These are phyloP conservation scores for Coffea canephora DNA, from an alignment of 257 asterid species.

Conservation along the genomic window DNA sequence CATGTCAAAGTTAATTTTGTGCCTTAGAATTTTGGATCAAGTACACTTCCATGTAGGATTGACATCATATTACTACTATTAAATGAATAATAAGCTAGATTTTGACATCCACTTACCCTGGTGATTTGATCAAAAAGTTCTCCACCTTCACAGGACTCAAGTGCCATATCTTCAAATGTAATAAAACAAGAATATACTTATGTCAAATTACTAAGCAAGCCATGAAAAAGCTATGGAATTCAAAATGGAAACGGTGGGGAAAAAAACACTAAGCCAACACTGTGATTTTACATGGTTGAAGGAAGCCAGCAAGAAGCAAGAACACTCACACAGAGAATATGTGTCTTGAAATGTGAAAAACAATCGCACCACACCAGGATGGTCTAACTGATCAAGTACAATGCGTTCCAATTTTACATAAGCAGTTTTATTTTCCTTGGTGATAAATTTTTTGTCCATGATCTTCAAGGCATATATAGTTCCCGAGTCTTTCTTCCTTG, in stretches of 20 bases:
- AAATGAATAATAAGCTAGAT: constrained; percentile 7
- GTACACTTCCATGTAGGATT: neutral
- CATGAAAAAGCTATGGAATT: constrained; percentile 13
- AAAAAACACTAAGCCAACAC: neutral
- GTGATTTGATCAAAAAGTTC: constrained; percentile 97
- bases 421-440: constrained; percentile 97
- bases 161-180: constrained; percentile 85
- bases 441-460: constrained; percentile 96
- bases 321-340: constrained; percentile 85
- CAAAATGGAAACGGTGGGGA: neutral
- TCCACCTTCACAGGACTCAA: constrained; percentile 98
- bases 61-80: neutral
- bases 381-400: constrained; percentile 97
- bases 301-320: neutral
- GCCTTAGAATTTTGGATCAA: neutral
- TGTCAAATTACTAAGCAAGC: constrained; percentile 20
- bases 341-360: constrained; percentile 93
- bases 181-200: constrained; percentile 23
- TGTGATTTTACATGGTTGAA: neutral
- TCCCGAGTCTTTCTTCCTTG: constrained; percentile 90
- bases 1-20: neutral
- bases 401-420: constrained; percentile 96
- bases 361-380: constrained; percentile 86
- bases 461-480: constrained; percentile 88
- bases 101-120: constrained; percentile 55